These are phyloP conservation scores for Trypanosoma boissoni DNA, from an alignment of 208 protist species.

Conservation along the genomic window DNA sequence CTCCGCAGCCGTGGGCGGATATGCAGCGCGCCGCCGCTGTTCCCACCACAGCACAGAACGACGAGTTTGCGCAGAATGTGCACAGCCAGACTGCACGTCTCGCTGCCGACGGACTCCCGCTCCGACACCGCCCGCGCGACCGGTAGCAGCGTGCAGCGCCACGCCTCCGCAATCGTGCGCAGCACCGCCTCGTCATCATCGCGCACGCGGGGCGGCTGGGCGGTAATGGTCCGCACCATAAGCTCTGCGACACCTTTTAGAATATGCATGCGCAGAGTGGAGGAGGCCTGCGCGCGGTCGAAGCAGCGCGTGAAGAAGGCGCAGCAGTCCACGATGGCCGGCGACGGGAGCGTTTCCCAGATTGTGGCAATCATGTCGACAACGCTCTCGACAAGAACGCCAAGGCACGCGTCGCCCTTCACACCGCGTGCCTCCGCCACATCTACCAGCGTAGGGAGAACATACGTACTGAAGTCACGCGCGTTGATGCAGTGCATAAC, in stretches of 20 bases:
- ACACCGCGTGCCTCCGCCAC: conserved; percentile 38
- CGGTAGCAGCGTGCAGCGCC: conserved; percentile 65
- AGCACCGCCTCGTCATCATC: neutral
- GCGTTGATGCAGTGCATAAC: conserved; percentile 65
- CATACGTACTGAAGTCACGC: conserved; percentile 41
- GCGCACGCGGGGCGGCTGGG: too few species aligned
- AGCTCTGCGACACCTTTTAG: conserved; percentile 79
- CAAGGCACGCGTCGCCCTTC: conserved; percentile 60
- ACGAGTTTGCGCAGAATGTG: conserved; percentile 77
- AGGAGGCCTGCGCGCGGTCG: conserved; percentile 21
- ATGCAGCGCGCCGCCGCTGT: neutral
- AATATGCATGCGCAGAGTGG: conserved; percentile 61
- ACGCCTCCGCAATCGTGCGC: conserved; percentile 39
- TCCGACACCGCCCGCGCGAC: conserved; percentile 55
- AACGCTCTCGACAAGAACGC: conserved; percentile 49
- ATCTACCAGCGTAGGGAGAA: conserved; percentile 56
- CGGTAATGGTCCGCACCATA: conserved; percentile 50
- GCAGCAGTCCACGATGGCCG: conserved; percentile 46
- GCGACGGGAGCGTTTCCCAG: conserved; percentile 32
- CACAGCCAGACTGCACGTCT: conserved; percentile 68
- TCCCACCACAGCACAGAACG: conserved; percentile 30
- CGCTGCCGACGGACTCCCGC: conserved; percentile 36
- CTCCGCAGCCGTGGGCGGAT: conserved; percentile 30
- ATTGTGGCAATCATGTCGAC: conserved; percentile 57
- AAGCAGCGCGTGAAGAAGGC: conserved; percentile 52